Conservation (phyloP, 345 rosid genomes). For the Raphanus raphanistrum region DNA sequence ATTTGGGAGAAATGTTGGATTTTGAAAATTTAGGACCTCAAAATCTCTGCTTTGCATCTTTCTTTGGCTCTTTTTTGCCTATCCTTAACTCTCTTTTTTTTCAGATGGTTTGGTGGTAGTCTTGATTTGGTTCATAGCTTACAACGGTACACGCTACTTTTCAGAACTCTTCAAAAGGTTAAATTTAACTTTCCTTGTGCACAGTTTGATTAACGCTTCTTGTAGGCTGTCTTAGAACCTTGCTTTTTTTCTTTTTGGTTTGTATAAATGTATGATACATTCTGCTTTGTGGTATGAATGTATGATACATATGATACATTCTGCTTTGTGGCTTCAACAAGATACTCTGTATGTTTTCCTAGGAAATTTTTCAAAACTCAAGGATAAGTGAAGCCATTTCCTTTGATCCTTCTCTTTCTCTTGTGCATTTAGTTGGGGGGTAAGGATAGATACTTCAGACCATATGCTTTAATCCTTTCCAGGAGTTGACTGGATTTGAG, state of each 20-base stretch:
- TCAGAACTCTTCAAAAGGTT: conserved; percentile 67
- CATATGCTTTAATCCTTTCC: not conserved
- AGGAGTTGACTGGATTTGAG: not conserved
- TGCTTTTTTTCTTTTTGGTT: not conserved
- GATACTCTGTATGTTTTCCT: not conserved
- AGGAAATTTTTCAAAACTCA: not conserved
- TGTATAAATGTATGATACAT: conserved; percentile 4
- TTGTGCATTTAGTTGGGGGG: conserved; percentile 14
- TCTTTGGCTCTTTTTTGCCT: not conserved
- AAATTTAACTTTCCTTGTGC: not conserved
- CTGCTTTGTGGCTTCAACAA: conserved; percentile 11
- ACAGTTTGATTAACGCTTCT: not conserved
- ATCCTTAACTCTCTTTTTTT: conserved; percentile 47
- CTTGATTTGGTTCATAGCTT: conserved; percentile 79
- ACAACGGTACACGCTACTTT: conserved; percentile 66
- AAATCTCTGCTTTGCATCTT: conserved; percentile 12
- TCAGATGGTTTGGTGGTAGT: conserved; percentile 79
- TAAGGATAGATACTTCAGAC: not conserved
- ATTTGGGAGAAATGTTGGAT: not conserved
- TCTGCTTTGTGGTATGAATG: conserved; percentile 15
- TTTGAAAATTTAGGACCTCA: not conserved
- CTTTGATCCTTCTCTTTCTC: not conserved
- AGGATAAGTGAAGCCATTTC: not conserved
- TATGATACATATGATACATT: conserved; percentile 5
- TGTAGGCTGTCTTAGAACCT: not conserved